Percentiles rank a stretch among this genome's conserved stretches.
Conservation (phyloP, 352 stramenopile genomes). For the Thalassiosira mediterranea region DNA sequence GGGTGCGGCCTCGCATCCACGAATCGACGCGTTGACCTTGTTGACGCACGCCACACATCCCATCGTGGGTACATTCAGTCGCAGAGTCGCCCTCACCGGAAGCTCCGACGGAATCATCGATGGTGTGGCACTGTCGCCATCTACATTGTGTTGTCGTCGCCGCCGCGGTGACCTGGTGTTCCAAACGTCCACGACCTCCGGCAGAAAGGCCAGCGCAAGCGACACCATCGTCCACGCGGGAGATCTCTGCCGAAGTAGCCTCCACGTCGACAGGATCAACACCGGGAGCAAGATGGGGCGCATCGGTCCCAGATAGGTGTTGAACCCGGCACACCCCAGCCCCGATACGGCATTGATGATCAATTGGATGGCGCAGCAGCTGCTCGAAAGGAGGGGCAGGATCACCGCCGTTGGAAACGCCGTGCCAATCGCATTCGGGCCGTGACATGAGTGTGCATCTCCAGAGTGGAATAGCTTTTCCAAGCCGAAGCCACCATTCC, state of each 20-base stretch:
- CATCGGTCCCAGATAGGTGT: constrained; percentile 68
- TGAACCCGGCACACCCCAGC: constrained; percentile 79
- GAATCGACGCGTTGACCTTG: constrained; percentile 70
- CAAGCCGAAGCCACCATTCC: too few species aligned
- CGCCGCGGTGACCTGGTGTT: constrained; percentile 33
- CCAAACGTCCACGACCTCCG: constrained; percentile 66
- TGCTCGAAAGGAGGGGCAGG: constrained; percentile 68
- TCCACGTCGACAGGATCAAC: constrained; percentile 39
- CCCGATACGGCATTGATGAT: constrained; percentile 70
- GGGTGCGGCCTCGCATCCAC: constrained; percentile 29
- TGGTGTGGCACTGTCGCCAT: not conserved
- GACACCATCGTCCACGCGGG: constrained; percentile 29
- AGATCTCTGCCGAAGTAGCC: constrained; percentile 37
- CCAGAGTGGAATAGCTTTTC: constrained; percentile 8
- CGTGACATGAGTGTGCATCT: constrained; percentile 11
- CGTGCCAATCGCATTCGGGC: constrained; percentile 14
- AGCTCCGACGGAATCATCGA: too few species aligned
- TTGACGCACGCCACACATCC: constrained; percentile 82
- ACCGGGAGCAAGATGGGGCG: constrained; percentile 69
- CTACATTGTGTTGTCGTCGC: constrained; percentile 12
- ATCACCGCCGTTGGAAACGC: constrained; percentile 30
- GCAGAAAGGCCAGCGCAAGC: constrained; percentile 60
- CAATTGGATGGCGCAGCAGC: constrained; percentile 78
- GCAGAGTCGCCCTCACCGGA: constrained; percentile 23
- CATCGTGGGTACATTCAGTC: constrained; percentile 73